These are phyloP conservation scores for Suaeda aralocaspica DNA, from an alignment of 148 eudicot species.

Conservation along the genomic window DNA sequence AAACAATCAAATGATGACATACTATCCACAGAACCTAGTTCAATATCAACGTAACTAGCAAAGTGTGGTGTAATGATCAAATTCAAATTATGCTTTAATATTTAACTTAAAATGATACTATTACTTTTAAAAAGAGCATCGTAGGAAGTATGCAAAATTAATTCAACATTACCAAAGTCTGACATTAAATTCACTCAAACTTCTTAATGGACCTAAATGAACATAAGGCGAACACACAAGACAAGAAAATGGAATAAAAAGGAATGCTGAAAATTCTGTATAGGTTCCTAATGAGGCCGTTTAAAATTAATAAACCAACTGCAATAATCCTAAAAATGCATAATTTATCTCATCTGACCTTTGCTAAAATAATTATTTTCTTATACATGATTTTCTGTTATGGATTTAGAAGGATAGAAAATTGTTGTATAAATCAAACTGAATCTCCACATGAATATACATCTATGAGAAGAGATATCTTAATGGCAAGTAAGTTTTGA, in stretches of 20 bases:
- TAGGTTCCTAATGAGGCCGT: not conserved
- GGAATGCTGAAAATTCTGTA: not conserved
- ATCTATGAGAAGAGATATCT: not conserved
- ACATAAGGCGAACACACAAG: not conserved
- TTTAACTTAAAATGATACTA: not conserved
- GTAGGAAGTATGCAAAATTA: not conserved
- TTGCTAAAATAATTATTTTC: not conserved
- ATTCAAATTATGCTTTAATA: not conserved
- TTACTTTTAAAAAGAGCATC: no score
- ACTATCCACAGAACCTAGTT: slow-evolving; percentile 2
- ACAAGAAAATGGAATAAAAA: not conserved
- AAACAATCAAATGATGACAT: slow-evolving; percentile 1
- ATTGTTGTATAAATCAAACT: not conserved
- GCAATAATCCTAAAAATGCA: not conserved
- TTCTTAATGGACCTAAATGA: not conserved
- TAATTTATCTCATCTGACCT: not conserved
- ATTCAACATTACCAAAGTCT: not conserved
- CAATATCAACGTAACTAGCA: not conserved
- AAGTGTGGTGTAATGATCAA: not conserved
- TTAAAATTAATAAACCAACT: not conserved
- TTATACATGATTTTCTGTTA: not conserved
- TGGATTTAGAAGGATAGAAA: not conserved
- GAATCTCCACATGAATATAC: not conserved
- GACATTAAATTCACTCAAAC: not conserved
- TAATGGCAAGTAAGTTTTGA: not conserved